Evolutionary conservation across 1,284 basidiomycete genomes (phyloP).

Genomic region (Trichosporon inkin): DNA sequence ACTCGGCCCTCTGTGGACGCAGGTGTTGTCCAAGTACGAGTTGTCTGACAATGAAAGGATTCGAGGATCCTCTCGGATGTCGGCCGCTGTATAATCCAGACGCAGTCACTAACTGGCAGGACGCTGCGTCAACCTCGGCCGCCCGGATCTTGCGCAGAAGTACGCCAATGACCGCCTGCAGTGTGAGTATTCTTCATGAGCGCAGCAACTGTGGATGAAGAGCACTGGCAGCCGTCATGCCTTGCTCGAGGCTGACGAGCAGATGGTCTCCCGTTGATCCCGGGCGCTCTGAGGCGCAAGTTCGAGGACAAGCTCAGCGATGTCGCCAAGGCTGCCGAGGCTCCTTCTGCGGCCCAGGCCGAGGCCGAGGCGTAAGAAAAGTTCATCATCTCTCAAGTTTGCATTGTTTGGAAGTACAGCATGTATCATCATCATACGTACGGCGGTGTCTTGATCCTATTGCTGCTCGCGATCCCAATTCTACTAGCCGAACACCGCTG

Average conservation of each 20-base stretch:
- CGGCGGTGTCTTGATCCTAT: neutral
- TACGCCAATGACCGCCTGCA: slow-evolving; percentile 16
- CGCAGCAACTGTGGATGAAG: neutral
- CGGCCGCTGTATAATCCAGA: no score
- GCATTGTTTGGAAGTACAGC: slow-evolving; percentile 1
- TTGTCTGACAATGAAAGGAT: no score
- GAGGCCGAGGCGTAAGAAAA: neutral
- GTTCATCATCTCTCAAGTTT: neutral
- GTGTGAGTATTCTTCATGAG: slow-evolving; percentile 13
- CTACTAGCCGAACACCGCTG: no score
- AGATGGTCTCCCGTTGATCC: neutral
- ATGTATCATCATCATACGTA: slow-evolving; percentile 3
- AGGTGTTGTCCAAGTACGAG: no score
- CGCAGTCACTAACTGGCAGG: slow-evolving; percentile 13
- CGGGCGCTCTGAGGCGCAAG: neutral
- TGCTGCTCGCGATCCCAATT: no score
- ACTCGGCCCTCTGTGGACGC: no score
- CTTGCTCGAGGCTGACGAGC: neutral
- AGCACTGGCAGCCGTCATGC: no score
- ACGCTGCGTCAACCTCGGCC: slow-evolving; percentile 25
- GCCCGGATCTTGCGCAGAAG: slow-evolving; percentile 22
- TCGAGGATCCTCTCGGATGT: no score
- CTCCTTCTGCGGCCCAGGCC: neutral
- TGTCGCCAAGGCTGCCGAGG: slow-evolving; percentile 3
- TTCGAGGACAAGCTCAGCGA: slow-evolving; percentile 3